Evolutionary conservation across 1,284 basidiomycete genomes (phyloP).

Genomic region (Ceratobasidium sp.): DNA sequence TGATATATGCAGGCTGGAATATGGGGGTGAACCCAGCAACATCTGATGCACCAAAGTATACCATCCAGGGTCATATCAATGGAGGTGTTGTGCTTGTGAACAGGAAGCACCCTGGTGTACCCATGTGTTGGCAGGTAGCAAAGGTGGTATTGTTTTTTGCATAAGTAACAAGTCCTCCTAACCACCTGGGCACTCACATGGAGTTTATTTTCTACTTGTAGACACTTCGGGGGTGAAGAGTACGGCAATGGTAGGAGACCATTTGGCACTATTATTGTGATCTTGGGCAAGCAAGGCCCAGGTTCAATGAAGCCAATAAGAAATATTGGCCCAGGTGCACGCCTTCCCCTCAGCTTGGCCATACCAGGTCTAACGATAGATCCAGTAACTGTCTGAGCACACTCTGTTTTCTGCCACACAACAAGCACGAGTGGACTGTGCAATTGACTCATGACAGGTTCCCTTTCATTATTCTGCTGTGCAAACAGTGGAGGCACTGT

Average conservation of each 20-base stretch:
- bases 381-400: conserved; percentile 9
- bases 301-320: neutral
- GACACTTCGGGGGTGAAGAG: conserved; percentile 4
- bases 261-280: neutral
- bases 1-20: too few relatives aligned
- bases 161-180: neutral
- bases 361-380: neutral
- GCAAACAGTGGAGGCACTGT: conserved; percentile 2
- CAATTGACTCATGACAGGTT: neutral
- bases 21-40: neutral
- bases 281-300: neutral
- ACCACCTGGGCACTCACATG: neutral
- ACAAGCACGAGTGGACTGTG: conserved; percentile 21
- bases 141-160: conserved; percentile 1
- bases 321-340: conserved; percentile 3
- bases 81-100: conserved; percentile 16
- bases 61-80: conserved; percentile 11
- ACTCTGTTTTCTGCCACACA: conserved; percentile 5
- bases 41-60: conserved; percentile 11
- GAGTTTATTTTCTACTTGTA: neutral
- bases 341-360: neutral
- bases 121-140: conserved; percentile 21
- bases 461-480: neutral
- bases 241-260: conserved; percentile 6
- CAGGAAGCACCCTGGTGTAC: neutral